Evolutionary conservation across 768 basidiomycete species (phyloP), one percentile per base, ranked within the genome.

Genomic region (Dioszegia crocea): DNA sequence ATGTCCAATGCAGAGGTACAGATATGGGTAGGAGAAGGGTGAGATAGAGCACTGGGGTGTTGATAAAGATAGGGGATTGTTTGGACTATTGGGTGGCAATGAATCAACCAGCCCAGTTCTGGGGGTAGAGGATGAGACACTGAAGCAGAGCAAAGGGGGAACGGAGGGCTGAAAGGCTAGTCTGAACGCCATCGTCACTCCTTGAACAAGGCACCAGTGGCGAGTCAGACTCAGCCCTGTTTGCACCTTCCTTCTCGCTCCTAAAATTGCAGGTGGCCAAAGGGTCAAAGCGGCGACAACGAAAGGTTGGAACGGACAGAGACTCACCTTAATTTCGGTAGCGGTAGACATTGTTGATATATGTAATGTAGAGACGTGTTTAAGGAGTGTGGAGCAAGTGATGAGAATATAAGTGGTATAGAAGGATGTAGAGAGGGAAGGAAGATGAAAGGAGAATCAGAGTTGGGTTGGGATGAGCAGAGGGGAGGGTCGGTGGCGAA

Each of bases 281-380:
- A 27, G 14, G 47, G 27, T 48, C 47, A 29, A 48, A 48, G 47
- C 47, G 47, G 47, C 27, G 30, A 48, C 6, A 31, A 30, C 3
- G 19, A 23, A 8, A 9, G 10, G 17, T 38, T 9, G 40, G 21
- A 16, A 43, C 8, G 40, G 21, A 43, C 9, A 6, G 40, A 29
- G 26, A 48, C 47, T 48, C 47, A 48, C 47, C 47, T 48, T 48
- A 29, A 48, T 19, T n/a, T 48, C 47, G 47, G 47, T 48, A 48
- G 47, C 47, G 47, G 30, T 48, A 26, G 47, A 48, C 47, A 48
- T 48, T 8, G 16, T 31, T 48, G 47, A 9, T 48, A n/a, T 29
- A 8, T 29, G 47, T 48, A 23, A 14, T 12, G 26, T 24, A 5
- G 47, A 23, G 47, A n/a, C 4, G 14, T 26, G 6, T 6, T 3